Evolutionary conservation across 2,329 filamentous ascomycete species (phyloP).

Genomic region (Bertia moriformis): DNA sequence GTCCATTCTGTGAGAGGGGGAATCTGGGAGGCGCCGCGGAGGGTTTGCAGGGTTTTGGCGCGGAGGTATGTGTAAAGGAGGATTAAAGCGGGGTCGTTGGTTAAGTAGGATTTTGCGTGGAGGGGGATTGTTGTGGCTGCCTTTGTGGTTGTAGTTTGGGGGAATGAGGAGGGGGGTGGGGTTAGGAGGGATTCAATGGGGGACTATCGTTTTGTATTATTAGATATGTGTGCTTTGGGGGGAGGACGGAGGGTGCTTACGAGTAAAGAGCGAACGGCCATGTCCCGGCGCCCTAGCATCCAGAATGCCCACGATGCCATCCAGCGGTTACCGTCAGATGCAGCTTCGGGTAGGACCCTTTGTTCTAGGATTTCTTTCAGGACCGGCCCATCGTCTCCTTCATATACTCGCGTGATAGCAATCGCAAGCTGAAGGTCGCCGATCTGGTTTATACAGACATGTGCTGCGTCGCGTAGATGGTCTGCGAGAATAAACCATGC

Average conservation of each 20-base stretch:
- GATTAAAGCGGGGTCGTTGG: conserved; percentile 80
- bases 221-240: not conserved
- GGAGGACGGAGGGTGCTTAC: conserved; percentile 27
- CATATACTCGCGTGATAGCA: conserved; percentile 73
- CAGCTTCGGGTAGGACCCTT: conserved; percentile 63
- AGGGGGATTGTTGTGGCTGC: conserved; percentile 22
- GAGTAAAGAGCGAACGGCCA: conserved; percentile 71
- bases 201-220: conserved; percentile 47
- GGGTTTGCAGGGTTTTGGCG: conserved; percentile 66
- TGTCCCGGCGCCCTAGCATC: conserved; percentile 69
- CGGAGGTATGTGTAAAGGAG: conserved; percentile 77
- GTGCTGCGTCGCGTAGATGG: conserved; percentile 69
- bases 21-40: conserved; percentile 72
- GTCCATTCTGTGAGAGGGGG: conserved; percentile 70
- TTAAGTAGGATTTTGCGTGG: conserved; percentile 65
- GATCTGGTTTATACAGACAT: conserved; percentile 73
- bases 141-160: too few relatives aligned
- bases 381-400: conserved; percentile 67
- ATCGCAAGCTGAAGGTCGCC: conserved; percentile 83
- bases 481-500: conserved; percentile 90
- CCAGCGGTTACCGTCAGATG: conserved; percentile 77
- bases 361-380: conserved; percentile 64
- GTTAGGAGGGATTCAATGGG: conserved; percentile 64
- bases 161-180: conserved; percentile 45
- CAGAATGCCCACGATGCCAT: conserved; percentile 91